Conservation (phyloP, 2,329 filamentous ascomycete genomes). For the Tolypocladium cylindrosporum region DNA sequence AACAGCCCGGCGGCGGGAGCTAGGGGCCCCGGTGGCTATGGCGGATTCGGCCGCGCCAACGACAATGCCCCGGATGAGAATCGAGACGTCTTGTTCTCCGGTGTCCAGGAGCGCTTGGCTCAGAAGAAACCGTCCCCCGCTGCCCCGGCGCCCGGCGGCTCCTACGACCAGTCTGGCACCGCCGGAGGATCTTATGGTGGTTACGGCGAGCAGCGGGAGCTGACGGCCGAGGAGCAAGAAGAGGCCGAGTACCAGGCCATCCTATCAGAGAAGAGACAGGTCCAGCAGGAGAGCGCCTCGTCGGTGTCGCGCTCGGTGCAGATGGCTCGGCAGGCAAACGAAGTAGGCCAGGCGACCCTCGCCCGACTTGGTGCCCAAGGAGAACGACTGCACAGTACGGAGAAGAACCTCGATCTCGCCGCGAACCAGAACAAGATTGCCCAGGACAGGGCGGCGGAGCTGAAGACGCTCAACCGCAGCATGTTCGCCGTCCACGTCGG, state of each 20-base stretch:
- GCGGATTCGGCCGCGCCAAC: conserved; percentile 42
- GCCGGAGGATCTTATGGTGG: conserved; percentile 31
- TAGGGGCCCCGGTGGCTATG: conserved; percentile 48
- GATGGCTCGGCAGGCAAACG: conserved; percentile 33
- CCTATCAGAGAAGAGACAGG: conserved; percentile 45
- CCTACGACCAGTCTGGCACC: conserved; percentile 15
- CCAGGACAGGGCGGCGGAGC: conserved; percentile 69
- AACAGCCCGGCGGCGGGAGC: conserved; percentile 18
- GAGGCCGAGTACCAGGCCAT: conserved; percentile 57
- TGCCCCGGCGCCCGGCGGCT: conserved; percentile 6
- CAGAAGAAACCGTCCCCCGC: conserved; percentile 21
- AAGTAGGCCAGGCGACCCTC: conserved; percentile 59
- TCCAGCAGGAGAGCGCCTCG: conserved; percentile 62
- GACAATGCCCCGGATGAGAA: conserved; percentile 38
- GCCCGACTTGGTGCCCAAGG: conserved; percentile 67
- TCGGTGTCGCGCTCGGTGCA: conserved; percentile 28
- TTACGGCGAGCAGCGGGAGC: conserved; percentile 60
- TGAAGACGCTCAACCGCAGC: conserved; percentile 77
- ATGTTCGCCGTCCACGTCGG: conserved; percentile 82
- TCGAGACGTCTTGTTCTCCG: conserved; percentile 54
- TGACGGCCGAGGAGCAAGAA: conserved; percentile 76
- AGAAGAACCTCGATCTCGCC: conserved; percentile 73
- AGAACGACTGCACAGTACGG: conserved; percentile 71
- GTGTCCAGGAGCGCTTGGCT: conserved; percentile 39
- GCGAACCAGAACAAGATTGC: conserved; percentile 66